Base-by-base conservation (phyloP, 306 rosid genomes). In the Citrullus colocynthis region DNA sequence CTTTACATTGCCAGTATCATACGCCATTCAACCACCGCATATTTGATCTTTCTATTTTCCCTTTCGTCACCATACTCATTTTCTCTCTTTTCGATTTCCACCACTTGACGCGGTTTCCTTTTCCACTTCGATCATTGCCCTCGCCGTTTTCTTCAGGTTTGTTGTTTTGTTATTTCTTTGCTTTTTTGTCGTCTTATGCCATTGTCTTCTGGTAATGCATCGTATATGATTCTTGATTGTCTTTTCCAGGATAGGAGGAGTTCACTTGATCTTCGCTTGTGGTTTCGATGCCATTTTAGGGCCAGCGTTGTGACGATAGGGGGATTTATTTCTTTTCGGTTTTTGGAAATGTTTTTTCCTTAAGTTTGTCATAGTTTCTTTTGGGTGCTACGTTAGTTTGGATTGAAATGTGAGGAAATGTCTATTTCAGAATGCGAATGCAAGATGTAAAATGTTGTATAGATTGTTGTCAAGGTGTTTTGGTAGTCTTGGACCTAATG, bases 101-200 rank as follows among this genome's bases (percentile, higher is more conserved):
- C 67, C n/a, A 6, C 15, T 10, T 12, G 58, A 12, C 39, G 20
- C 76, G 39, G 15, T 69, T 69, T 44, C 56, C 17, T 70, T 44
- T 44, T 2, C 75, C 16, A 28, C 75, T 70, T 70, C 75, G 75
- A 44, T 49, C 56, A 72, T 20, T 28, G 59, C 41, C 17, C 76
- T 72, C 59, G 76, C 24, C 76, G 56, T 72, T 72, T 48, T 72
- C 42, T 72, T 21, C 59, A 48, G 76, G 76, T 49, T 71, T 37
- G 20, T 24, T 24, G 76, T 48, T 71, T 71, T 6, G 2, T 48
- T 48, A 48, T 48, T 48, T 51, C 4, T 37, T 61, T 28, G 3
- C 2, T 0, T 8, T 60, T 4, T 30, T 21, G 55, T 20, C 7
- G 11, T 39, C 7, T 9, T 18, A n/a, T 28, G 42, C 2, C 76